Evolutionary conservation across 208 protist species (phyloP).

Genomic region (Leishmania guyanensis): DNA sequence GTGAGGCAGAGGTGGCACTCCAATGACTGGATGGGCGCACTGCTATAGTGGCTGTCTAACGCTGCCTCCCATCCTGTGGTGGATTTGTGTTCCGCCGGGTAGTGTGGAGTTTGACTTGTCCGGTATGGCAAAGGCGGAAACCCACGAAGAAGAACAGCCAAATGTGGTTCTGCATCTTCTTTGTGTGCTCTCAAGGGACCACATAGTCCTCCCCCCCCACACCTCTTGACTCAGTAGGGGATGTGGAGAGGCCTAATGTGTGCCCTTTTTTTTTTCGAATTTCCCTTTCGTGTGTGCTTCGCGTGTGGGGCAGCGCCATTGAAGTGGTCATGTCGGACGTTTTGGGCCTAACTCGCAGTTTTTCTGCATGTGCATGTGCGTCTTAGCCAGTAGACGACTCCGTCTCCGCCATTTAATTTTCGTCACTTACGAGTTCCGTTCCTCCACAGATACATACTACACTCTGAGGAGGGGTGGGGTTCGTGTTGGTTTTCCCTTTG

Average conservation of each 20-base stretch:
- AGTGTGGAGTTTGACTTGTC: too few relatives aligned
- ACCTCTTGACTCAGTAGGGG: not conserved
- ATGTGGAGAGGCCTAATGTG: too few relatives aligned
- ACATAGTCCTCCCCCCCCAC: not conserved
- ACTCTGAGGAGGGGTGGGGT: not conserved
- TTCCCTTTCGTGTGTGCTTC: not conserved
- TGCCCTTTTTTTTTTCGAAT: not conserved
- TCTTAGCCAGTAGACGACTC: not conserved
- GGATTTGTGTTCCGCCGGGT: too few relatives aligned
- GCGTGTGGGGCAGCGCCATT: too few relatives aligned
- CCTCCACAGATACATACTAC: not conserved
- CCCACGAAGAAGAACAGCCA: too few relatives aligned
- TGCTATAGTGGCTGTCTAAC: too few relatives aligned
- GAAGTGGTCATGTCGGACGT: not conserved
- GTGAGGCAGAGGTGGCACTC: too few relatives aligned
- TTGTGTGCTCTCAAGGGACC: not conserved
- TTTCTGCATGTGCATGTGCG: not conserved
- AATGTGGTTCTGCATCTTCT: too few relatives aligned
- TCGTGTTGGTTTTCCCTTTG: not conserved
- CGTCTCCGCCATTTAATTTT: not conserved
- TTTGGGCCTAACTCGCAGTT: not conserved
- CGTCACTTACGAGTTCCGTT: not conserved
- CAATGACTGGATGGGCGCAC: too few relatives aligned
- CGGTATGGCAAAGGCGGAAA: too few relatives aligned
- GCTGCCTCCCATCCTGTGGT: too few relatives aligned